Base-by-base conservation (phyloP, 441 rosid genomes). In the Cnidoscolus chayamansa region DNA sequence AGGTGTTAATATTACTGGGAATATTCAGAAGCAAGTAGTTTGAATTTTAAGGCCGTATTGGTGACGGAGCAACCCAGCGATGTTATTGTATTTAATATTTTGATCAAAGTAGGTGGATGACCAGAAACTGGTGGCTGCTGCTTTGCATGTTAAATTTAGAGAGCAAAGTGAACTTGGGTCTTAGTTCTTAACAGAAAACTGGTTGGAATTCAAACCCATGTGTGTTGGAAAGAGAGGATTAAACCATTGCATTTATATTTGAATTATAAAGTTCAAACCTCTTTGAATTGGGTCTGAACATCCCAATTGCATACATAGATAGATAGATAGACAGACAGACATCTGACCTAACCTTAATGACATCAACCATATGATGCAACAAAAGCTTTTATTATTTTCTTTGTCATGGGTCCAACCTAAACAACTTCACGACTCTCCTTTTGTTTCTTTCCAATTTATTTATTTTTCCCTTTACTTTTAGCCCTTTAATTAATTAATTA, bases 21-120 rank as follows among this genome's bases (percentile, higher is more conserved):
- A 54, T 66, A 37, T 66, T 72, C 68, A 47, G 12, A 5, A 31
- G 54, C 43, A 11, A 69, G 49, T 20, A 4, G 17, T 40, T 65
- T 10, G 54, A 13, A 65, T 8, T 58, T 11, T 4, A 30, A 40
- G 37, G 17, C 63, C 72, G 48, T 47, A 8, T 55, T 15, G 47
- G 16, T 35, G 45, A 67, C 65, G 79, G 61, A 43, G 70, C 72
- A 13, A 32, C 10, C 35, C 45, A 40, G 45, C 45, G 2, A 35
- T 25, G 25, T 25, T 25, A 25, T 25, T 35, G 40, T 35, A 35
- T 35, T 2, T 35, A 35, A 40, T 56, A 17, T 9, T 56, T 17
- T 3, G 10, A 19, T 55, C 19, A 9, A 56, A 8, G 19, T 1
- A 17, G 17, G 30, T n/a, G 10, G 19, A 56, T 56, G 30, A 56